Conservation (phyloP, 495 filamentous ascomycete species). For the Neurospora sp. region DNA sequence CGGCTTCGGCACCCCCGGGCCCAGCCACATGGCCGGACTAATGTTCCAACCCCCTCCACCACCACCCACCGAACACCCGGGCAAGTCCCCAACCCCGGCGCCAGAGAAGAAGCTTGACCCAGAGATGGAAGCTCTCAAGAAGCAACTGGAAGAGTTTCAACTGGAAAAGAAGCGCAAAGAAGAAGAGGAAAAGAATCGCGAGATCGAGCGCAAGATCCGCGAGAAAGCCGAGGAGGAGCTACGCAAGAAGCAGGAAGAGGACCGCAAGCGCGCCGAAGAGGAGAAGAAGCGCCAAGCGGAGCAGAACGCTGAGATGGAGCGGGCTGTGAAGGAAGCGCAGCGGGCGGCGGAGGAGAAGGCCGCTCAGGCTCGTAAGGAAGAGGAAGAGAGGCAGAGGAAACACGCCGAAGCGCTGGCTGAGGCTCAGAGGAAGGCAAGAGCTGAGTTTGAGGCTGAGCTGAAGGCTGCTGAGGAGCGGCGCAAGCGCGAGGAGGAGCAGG, state of each 20-base stretch:
- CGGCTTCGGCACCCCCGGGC: conserved; percentile 20
- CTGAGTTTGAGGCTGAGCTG: conserved; percentile 25
- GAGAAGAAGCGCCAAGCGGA: conserved; percentile 23
- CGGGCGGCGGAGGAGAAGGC: conserved; percentile 34
- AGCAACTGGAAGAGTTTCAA: conserved; percentile 28
- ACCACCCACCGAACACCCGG: conserved; percentile 32
- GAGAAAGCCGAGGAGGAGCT: conserved; percentile 32
- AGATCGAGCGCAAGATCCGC: conserved; percentile 35
- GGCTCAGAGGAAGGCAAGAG: conserved; percentile 17
- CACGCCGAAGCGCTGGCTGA: conserved; percentile 16
- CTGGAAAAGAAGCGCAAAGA: conserved; percentile 23
- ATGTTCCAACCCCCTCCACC: conserved; percentile 32
- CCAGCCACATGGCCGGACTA: conserved; percentile 28
- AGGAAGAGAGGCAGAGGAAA: conserved; percentile 26
- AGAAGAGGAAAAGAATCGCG: conserved; percentile 29
- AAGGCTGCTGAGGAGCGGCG: conserved; percentile 39
- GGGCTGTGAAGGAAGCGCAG: conserved; percentile 28
- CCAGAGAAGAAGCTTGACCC: conserved; percentile 33
- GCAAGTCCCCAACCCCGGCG: conserved; percentile 26
- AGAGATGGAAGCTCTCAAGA: conserved; percentile 34
- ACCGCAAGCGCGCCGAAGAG: conserved; percentile 27
- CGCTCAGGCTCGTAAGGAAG: conserved; percentile 23
- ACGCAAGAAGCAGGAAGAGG: conserved; percentile 25
- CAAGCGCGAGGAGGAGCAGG: not conserved
- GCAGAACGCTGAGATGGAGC: conserved; percentile 24